Base-by-base conservation (phyloP, 441 rosid genomes). In the Euphorbia celastroides region DNA sequence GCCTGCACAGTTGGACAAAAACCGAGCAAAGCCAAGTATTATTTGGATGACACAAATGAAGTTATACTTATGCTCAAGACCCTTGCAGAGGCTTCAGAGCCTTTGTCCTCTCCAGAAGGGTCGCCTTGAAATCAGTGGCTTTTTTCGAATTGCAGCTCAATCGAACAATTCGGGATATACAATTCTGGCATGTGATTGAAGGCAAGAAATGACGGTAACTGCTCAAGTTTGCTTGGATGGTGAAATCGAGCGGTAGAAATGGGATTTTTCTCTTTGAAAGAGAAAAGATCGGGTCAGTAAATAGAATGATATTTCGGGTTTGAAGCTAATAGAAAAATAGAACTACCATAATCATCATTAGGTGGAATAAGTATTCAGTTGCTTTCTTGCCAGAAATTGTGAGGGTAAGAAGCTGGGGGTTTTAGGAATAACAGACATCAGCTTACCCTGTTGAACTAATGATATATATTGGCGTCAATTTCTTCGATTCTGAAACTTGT, bases 1-100 rank as follows among this genome's bases (percentile, higher is more conserved):
- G 88, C 93, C 23, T 90, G 96, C 84, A 90, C 96, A 1, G 97
- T 93, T 27, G 96, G 91, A 14, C 98, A 93, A 78, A 90, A 93
- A 78, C 98, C 98, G 51, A 92, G 98, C 82, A 92, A 92, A 79
- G 98, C 97, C 64, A 92, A 84, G 76, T 92, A 90, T 77, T 93
- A 90, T 71, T 63, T 93, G 80, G 98, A 93, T 23, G 98, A 93
- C 65, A 68, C 93, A n/a, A 31, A 63, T 31, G 93, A 84, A 5
- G 90, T 87, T 17, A 70, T 87, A 57, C 70, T 31, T 67, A 83
- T 83, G 88, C 93, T 87, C 8, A 76, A 74, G 25, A 82, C 84
- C 7, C 88, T 87, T 7, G 86, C 90, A 0, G 87, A 83, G 58
- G 90, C 86, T 44, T 87, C 93, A 20, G 83, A 76, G 46, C 66